phyloP scores from a whole-genome alignment of 75 land plant species.

The Pinus albicaulis region DNA sequence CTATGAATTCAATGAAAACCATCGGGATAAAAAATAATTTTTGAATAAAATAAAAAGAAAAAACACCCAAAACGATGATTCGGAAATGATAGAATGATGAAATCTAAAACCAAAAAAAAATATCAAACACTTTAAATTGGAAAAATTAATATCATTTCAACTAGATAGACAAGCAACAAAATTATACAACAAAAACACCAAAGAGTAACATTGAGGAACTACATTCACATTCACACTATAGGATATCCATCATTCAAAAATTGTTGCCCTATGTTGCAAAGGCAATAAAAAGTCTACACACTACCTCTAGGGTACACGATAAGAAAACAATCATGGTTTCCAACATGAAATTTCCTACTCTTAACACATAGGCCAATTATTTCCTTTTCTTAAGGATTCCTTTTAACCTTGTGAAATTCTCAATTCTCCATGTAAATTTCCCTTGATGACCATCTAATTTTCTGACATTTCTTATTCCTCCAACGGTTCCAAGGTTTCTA shows the following conservation, averaged over 20 bases:
- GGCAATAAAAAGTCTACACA: neutral
- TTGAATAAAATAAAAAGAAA: neutral
- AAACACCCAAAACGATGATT: neutral
- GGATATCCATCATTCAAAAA: too few species aligned
- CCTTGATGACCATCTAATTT: constrained; percentile 44
- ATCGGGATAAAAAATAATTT: neutral
- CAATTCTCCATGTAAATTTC: constrained; percentile 61
- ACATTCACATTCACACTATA: too few species aligned
- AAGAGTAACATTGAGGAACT: too few species aligned
- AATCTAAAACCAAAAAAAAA: neutral
- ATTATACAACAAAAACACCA: neutral
- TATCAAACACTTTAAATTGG: neutral
- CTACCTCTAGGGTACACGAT: constrained; percentile 56
- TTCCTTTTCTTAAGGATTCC: constrained; percentile 48
- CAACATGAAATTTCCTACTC: constrained; percentile 54
- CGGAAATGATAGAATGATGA: neutral
- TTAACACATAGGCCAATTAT: constrained; percentile 52
- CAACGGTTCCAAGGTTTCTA: constrained; percentile 23
- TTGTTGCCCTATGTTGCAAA: neutral
- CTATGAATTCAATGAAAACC: neutral
- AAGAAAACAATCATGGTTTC: constrained; percentile 41
- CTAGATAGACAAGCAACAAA: neutral
- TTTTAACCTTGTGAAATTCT: constrained; percentile 47
- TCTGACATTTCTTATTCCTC: constrained; percentile 21
- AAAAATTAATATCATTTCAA: neutral